phyloP scores from a whole-genome alignment of 2,329 filamentous ascomycete genomes.

The Aspergillus sp. region DNA sequence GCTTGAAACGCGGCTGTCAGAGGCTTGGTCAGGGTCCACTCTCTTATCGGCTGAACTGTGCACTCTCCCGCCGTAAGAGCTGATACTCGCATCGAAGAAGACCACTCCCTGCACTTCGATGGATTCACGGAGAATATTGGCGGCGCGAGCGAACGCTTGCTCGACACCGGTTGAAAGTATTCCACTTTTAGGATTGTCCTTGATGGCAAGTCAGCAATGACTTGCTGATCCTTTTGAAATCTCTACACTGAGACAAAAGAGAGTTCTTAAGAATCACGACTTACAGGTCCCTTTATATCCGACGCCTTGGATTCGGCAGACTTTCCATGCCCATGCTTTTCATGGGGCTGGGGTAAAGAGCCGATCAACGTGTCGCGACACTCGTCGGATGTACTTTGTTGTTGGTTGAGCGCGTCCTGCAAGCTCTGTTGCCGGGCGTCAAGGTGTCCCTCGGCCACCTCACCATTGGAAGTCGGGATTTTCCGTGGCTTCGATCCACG shows the following conservation, averaged over 20 bases:
- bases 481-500: constrained; percentile 14
- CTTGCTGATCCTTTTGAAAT: no score
- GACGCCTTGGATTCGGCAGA: no score
- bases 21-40: constrained; percentile 1
- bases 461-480: constrained; percentile 1
- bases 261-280: no score
- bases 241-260: no score
- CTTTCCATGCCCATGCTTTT: no score
- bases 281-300: no score
- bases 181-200: no score
- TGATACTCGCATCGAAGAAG: constrained; percentile 22
- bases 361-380: no score
- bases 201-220: no score
- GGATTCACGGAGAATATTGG: constrained; percentile 39
- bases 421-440: constrained; percentile 16
- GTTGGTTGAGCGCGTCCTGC: no score
- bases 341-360: no score
- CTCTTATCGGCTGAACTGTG: neutral
- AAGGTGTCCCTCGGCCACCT: constrained; percentile 11
- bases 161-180: constrained; percentile 6
- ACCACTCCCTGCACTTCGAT: constrained; percentile 38
- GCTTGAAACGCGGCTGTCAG: constrained; percentile 1
- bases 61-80: constrained; percentile 12
- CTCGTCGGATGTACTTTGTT: no score
- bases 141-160: constrained; percentile 40